A percentile compares a stretch with the other conserved stretches of the same genome.
These are phyloP conservation scores for Boletus speciosus DNA, from an alignment of 768 basidiomycete genomes.

Conservation along the genomic window DNA sequence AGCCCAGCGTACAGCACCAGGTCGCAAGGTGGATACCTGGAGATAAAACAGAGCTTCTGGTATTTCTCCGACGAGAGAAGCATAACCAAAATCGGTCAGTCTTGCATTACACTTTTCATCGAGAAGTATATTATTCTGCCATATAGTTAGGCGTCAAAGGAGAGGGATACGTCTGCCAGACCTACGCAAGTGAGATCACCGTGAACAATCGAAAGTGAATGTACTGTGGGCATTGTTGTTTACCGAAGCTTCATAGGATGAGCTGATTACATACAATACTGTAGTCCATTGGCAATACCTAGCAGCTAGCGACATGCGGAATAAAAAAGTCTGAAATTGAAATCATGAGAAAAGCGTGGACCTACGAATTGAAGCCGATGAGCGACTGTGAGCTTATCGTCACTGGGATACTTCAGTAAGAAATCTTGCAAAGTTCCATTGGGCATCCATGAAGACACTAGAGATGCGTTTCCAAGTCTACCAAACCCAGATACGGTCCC, in stretches of 20 bases:
- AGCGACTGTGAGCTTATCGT: neutral
- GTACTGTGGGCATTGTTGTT: neutral
- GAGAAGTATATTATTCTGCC: slow-evolving; percentile 7
- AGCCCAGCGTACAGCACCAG: slow-evolving; percentile 3
- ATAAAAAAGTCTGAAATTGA: neutral
- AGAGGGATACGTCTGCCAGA: neutral
- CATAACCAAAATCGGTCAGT: slow-evolving; percentile 7
- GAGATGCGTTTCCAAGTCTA: slow-evolving; percentile 1
- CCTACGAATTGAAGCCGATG: slow-evolving; percentile 7
- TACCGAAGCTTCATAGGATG: neutral
- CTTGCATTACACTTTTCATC: neutral
- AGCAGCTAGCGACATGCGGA: neutral
- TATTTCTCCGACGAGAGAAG: slow-evolving; percentile 5
- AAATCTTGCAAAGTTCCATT: slow-evolving; percentile 10
- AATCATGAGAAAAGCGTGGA: neutral
- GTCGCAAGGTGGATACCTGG: slow-evolving; percentile 2
- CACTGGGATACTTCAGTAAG: neutral
- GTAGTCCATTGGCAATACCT: neutral
- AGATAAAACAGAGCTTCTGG: slow-evolving; percentile 6
- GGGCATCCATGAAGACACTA: slow-evolving; percentile 12
- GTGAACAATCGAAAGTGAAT: slow-evolving; percentile 3
- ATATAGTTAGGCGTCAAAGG: neutral
- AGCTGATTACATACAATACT: neutral
- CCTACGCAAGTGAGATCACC: slow-evolving; percentile 9
- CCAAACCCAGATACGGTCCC: slow-evolving; percentile 6